These are phyloP conservation scores for Trypanosoma cruzi DNA, from an alignment of 208 protist species.

Conservation along the genomic window DNA sequence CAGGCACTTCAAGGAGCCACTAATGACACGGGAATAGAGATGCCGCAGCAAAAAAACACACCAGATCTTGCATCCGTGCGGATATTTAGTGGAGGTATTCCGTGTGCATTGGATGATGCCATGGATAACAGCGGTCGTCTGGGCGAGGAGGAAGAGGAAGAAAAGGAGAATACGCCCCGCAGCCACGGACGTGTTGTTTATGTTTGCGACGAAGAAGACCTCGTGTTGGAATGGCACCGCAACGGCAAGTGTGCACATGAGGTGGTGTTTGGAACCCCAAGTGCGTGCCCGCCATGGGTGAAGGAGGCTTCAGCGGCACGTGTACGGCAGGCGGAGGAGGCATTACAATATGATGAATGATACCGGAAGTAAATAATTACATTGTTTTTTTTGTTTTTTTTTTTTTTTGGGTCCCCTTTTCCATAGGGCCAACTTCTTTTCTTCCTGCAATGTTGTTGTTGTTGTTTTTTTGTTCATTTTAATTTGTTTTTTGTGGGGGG, in stretches of 20 bases:
- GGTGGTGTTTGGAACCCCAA: slow-evolving; percentile 77
- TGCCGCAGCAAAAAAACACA: slow-evolving; percentile 44
- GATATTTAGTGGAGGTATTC: slow-evolving; percentile 37
- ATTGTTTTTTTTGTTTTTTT: neutral
- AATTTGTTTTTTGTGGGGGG: too few relatives aligned
- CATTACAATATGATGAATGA: slow-evolving; percentile 4
- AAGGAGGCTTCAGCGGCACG: slow-evolving; percentile 31
- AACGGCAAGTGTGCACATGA: slow-evolving; percentile 77
- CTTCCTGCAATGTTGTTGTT: too few relatives aligned
- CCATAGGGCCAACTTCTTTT: too few relatives aligned
- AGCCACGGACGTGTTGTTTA: slow-evolving; percentile 29
- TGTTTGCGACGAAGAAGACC: slow-evolving; percentile 53
- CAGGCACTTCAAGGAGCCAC: slow-evolving; percentile 23
- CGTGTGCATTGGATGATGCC: slow-evolving; percentile 33
- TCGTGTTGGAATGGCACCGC: slow-evolving; percentile 52
- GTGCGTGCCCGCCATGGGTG: slow-evolving; percentile 63
- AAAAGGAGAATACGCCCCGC: neutral
- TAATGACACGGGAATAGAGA: slow-evolving; percentile 6
- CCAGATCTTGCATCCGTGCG: slow-evolving; percentile 48
- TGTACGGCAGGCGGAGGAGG: slow-evolving; percentile 18
- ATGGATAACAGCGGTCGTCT: neutral
- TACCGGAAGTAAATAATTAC: neutral
- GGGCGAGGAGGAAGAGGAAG: slow-evolving; percentile 8
- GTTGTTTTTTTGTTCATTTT: too few relatives aligned
- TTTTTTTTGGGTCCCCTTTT: too few relatives aligned